Percentiles rank a stretch among this genome's conserved stretches.
Conservation (phyloP, 2,329 filamentous ascomycete genomes). For the Lecanicillium sp. region DNA sequence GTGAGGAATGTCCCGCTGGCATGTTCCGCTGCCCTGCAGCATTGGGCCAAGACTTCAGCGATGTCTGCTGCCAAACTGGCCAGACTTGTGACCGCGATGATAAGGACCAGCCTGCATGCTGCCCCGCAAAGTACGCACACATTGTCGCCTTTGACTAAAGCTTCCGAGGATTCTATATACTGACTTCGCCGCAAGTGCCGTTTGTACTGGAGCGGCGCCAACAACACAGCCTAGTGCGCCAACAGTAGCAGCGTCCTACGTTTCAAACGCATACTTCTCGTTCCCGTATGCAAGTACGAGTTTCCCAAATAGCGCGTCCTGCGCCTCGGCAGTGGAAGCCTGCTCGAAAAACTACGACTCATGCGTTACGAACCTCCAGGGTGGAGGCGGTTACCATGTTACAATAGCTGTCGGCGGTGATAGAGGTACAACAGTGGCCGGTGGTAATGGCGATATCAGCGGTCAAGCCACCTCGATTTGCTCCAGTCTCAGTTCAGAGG, state of each 20-base stretch:
- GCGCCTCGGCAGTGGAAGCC: conserved; percentile 40
- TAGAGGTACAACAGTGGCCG: conserved; percentile 43
- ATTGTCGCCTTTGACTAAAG: neutral
- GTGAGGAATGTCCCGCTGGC: conserved; percentile 37
- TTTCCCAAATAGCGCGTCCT: conserved; percentile 43
- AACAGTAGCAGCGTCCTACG: conserved; percentile 38
- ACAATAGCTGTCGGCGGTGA: conserved; percentile 49
- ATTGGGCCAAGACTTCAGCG: conserved; percentile 36
- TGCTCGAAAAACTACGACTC: conserved; percentile 47
- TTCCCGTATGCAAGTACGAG: conserved; percentile 51
- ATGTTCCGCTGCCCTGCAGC: conserved; percentile 42
- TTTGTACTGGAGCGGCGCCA: conserved; percentile 50
- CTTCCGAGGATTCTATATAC: neutral
- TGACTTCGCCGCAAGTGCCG: conserved; percentile 30
- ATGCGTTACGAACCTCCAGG: conserved; percentile 42
- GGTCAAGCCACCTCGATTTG: conserved; percentile 46
- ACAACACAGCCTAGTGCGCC: conserved; percentile 27
- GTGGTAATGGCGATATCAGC: conserved; percentile 30
- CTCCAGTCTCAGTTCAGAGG: conserved; percentile 44
- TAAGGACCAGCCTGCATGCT: conserved; percentile 43
- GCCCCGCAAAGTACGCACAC: conserved; percentile 39
- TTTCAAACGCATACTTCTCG: conserved; percentile 50
- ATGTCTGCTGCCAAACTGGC: conserved; percentile 43
- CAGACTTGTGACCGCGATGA: conserved; percentile 43
- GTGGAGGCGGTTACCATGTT: conserved; percentile 37